Conservation (phyloP, 108 stramenopile genomes). For the Fistulifera solaris region DNA sequence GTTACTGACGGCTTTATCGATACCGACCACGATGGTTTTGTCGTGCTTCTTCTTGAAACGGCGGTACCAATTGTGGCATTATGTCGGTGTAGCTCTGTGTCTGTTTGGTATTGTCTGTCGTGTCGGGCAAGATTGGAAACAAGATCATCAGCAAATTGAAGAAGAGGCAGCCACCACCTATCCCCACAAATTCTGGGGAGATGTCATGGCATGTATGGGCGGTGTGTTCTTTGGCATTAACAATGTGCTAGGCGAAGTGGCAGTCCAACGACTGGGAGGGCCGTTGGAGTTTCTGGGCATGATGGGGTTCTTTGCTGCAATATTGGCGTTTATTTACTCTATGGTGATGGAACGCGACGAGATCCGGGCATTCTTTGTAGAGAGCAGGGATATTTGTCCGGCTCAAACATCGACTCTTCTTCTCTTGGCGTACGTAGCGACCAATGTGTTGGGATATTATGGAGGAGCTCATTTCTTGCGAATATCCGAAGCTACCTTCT, state of each 20-base stretch:
- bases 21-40: constrained; percentile 89
- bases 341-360: constrained; percentile 50
- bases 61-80: constrained; percentile 53
- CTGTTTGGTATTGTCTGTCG: constrained; percentile 72
- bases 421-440: constrained; percentile 10
- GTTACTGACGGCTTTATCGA: constrained; percentile 87
- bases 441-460: constrained; percentile 40
- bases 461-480: constrained; percentile 57
- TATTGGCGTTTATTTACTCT: constrained; percentile 63
- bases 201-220: constrained; percentile 78
- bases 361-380: constrained; percentile 32
- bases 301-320: constrained; percentile 71
- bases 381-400: neutral
- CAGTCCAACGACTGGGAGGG: constrained; percentile 36
- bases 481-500: constrained; percentile 66
- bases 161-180: neutral
- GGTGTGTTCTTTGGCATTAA: constrained; percentile 83
- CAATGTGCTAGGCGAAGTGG: constrained; percentile 70
- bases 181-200: constrained; percentile 71
- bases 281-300: constrained; percentile 73
- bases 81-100: constrained; percentile 73
- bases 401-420: neutral
- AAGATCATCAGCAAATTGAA: constrained; percentile 3
- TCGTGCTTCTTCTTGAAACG: constrained; percentile 58
- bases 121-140: constrained; percentile 64